Evolutionary conservation across 805 yeast species (phyloP).

Genomic region (Myxozyma sirexii): DNA sequence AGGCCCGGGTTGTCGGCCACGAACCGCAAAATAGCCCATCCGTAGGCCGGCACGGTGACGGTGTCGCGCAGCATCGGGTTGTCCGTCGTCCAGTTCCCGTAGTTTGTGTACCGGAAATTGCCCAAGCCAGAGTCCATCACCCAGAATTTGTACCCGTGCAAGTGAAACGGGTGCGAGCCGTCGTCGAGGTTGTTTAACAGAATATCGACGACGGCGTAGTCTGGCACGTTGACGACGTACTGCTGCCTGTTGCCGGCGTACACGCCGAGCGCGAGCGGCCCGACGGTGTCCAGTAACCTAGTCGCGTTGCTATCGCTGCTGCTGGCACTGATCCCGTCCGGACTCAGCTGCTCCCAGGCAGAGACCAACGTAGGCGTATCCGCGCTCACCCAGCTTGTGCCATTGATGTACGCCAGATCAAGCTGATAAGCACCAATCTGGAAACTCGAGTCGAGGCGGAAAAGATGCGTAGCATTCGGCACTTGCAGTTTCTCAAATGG

Average conservation of each 20-base stretch:
- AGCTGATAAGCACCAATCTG: conserved; percentile 42
- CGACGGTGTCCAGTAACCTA: conserved; percentile 4
- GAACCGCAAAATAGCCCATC: conserved; percentile 60
- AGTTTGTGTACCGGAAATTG: conserved; percentile 49
- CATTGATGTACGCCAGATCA: conserved; percentile 41
- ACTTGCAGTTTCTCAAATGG: conserved; percentile 36
- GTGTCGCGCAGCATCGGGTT: conserved; percentile 70
- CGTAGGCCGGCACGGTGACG: conserved; percentile 67
- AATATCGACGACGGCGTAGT: conserved; percentile 64
- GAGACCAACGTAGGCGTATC: conserved; percentile 31
- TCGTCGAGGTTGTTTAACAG: conserved; percentile 75
- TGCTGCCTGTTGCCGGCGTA: conserved; percentile 33
- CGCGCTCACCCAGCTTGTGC: conserved; percentile 34
- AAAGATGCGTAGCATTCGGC: conserved; percentile 41
- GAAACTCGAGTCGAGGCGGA: conserved; percentile 42
- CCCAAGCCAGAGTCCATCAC: conserved; percentile 61
- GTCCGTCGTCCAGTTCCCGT: conserved; percentile 47
- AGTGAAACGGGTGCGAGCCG: conserved; percentile 91
- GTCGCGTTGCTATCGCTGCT: conserved; percentile 4
- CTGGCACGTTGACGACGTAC: conserved; percentile 42
- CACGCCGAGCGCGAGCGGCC: conserved; percentile 16
- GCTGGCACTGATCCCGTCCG: not conserved
- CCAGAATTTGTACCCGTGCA: conserved; percentile 89
- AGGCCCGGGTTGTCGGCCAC: conserved; percentile 88
- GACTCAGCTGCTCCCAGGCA: conserved; percentile 24